Evolutionary conservation across 257 asterid species (phyloP).

Genomic region (Solanum sejunctum): DNA sequence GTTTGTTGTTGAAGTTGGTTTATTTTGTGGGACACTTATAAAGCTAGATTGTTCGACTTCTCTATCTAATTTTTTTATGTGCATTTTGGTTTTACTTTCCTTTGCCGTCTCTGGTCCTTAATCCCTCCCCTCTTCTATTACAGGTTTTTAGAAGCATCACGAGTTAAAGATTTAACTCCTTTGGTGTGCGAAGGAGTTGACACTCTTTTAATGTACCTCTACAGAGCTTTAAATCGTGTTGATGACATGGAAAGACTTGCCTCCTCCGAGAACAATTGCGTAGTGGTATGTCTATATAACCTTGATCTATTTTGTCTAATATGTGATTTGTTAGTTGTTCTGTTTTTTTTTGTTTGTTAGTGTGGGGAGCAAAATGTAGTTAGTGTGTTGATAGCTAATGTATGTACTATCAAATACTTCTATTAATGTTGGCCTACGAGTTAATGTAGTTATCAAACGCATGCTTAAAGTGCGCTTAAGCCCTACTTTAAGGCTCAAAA

Average conservation of each 20-base stretch:
- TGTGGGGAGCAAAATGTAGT: not conserved
- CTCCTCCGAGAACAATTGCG: constrained; percentile 72
- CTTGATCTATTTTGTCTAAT: not conserved
- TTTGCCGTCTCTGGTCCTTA: not conserved
- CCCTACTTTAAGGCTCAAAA: not conserved
- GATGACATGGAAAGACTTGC: constrained; percentile 93
- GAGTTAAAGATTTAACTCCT: constrained; percentile 48
- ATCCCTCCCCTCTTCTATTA: constrained; percentile 6
- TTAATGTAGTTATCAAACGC: not conserved
- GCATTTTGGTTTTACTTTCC: not conserved
- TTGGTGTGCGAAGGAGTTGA: constrained; percentile 88
- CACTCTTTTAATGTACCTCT: constrained; percentile 86
- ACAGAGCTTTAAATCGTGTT: constrained; percentile 62
- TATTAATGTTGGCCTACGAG: not conserved
- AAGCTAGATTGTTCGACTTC: not conserved
- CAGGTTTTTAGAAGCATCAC: constrained; percentile 78
- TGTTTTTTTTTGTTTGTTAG: not conserved
- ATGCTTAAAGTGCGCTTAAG: not conserved
- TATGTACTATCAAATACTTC: not conserved
- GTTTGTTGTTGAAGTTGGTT: not conserved
- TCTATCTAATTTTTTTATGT: not conserved
- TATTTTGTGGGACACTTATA: not conserved
- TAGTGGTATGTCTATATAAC: constrained; percentile 58
- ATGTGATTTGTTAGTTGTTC: not conserved
- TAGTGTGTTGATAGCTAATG: not conserved